phyloP scores from a whole-genome alignment of 148 eudicot genomes.

The Silene uniflora region DNA sequence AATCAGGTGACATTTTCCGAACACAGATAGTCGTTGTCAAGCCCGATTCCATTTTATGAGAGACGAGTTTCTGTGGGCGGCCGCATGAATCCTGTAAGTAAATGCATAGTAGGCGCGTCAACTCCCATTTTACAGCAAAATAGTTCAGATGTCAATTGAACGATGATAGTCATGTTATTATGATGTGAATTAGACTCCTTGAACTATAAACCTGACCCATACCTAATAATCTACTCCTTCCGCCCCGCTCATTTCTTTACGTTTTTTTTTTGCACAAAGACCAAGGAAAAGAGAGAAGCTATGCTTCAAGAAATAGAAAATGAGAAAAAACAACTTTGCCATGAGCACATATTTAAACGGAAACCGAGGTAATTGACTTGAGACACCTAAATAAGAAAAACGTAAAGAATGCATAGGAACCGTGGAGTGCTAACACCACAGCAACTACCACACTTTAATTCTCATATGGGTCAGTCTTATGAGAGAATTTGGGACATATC shows the following conservation, averaged over 20 bases:
- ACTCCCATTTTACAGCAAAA: background rate
- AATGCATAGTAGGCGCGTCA: background rate
- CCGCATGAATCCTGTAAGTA: constrained; percentile 63
- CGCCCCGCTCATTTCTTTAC: too few relatives aligned
- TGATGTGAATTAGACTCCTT: background rate
- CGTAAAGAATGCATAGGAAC: too few relatives aligned
- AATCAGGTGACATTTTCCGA: constrained; percentile 48
- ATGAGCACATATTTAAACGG: too few relatives aligned
- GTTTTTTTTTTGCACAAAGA: too few relatives aligned
- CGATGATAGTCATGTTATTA: too few relatives aligned
- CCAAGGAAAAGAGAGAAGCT: too few relatives aligned
- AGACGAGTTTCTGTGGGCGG: constrained; percentile 49
- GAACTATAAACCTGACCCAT: background rate
- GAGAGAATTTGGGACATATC: background rate
- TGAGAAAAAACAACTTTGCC: too few relatives aligned
- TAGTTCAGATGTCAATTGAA: background rate
- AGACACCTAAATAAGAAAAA: too few relatives aligned
- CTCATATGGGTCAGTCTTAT: background rate
- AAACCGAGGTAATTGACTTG: too few relatives aligned
- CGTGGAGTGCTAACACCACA: too few relatives aligned
- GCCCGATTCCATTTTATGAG: constrained; percentile 49
- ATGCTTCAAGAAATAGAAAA: too few relatives aligned
- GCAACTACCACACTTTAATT: too few relatives aligned
- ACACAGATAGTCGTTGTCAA: constrained; percentile 42
- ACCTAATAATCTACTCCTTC: background rate